Conservation (phyloP, 768 basidiomycete genomes). For the Lactarius hengduanensis region DNA sequence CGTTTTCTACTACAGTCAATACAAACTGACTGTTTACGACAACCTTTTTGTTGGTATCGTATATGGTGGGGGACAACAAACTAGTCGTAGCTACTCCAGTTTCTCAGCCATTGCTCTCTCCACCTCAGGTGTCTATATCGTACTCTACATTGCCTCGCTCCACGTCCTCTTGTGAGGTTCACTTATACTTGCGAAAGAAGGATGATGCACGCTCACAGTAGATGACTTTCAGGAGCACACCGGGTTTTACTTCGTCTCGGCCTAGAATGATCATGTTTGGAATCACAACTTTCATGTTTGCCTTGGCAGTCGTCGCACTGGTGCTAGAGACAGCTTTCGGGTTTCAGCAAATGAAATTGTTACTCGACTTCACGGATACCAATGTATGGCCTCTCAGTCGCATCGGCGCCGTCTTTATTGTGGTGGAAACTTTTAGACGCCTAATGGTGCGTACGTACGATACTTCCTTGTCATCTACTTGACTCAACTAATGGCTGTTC, state of each 20-base stretch:
- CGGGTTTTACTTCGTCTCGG: not conserved
- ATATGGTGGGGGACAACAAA: not conserved
- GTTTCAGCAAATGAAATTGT: not conserved
- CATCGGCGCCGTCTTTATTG: no score
- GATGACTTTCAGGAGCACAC: not conserved
- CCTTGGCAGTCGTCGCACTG: not conserved
- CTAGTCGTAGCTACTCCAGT: not conserved
- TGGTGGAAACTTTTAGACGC: not conserved
- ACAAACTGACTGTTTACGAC: not conserved
- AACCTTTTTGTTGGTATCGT: not conserved
- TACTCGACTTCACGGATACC: no score
- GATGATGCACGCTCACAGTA: not conserved
- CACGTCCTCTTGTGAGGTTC: not conserved
- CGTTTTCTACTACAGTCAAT: not conserved
- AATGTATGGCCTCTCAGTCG: not conserved
- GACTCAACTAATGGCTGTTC: not conserved
- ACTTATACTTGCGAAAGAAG: not conserved
- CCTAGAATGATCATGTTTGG: constrained; percentile 1
- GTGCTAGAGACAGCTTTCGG: not conserved
- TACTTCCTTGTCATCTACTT: not conserved
- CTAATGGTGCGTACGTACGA: not conserved
- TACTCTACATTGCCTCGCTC: not conserved
- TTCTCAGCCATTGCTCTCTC: no score
- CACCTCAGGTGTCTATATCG: not conserved
- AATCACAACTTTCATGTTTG: constrained; percentile 2